These are phyloP conservation scores for Metarhizium rileyi DNA, from an alignment of 2,329 filamentous ascomycete genomes.

Conservation along the genomic window DNA sequence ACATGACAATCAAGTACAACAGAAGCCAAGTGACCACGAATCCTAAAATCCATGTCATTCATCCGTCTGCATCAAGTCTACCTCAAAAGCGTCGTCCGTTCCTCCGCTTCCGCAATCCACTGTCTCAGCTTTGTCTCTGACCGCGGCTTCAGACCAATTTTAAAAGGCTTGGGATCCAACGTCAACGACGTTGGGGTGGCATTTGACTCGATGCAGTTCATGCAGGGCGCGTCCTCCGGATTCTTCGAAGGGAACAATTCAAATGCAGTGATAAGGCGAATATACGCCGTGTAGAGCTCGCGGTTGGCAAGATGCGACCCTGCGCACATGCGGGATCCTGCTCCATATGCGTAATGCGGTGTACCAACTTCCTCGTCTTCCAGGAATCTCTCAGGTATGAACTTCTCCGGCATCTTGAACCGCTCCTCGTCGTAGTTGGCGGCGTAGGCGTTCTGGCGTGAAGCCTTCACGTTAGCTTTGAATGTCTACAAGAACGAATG, in stretches of 20 bases:
- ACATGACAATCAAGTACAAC: no score
- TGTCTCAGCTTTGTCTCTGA: slow-evolving; percentile 32
- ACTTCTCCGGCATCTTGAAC: slow-evolving; percentile 52
- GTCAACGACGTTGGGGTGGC: slow-evolving; percentile 47
- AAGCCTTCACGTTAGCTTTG: neutral
- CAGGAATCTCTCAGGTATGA: slow-evolving; percentile 64
- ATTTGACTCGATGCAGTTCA: slow-evolving; percentile 49
- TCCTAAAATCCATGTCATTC: no score
- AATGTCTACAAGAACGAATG: neutral
- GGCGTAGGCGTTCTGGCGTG: slow-evolving; percentile 56
- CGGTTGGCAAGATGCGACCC: slow-evolving; percentile 55
- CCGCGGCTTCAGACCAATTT: slow-evolving; percentile 42
- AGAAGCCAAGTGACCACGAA: no score
- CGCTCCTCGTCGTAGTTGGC: slow-evolving; percentile 63
- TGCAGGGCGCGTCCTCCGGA: slow-evolving; percentile 36
- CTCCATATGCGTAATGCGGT: slow-evolving; percentile 53
- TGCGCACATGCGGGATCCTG: slow-evolving; percentile 53
- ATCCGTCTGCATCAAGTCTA: neutral
- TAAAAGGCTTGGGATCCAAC: slow-evolving; percentile 53
- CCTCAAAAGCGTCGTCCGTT: slow-evolving; percentile 33
- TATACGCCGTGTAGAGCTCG: slow-evolving; percentile 50
- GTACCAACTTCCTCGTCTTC: slow-evolving; percentile 44
- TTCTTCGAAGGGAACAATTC: slow-evolving; percentile 39
- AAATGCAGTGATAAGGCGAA: slow-evolving; percentile 50
- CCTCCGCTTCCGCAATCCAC: slow-evolving; percentile 45